Percentiles rank a stretch among this genome's conserved stretches.
Conservation (phyloP, 345 rosid species). For the Draba incana region DNA sequence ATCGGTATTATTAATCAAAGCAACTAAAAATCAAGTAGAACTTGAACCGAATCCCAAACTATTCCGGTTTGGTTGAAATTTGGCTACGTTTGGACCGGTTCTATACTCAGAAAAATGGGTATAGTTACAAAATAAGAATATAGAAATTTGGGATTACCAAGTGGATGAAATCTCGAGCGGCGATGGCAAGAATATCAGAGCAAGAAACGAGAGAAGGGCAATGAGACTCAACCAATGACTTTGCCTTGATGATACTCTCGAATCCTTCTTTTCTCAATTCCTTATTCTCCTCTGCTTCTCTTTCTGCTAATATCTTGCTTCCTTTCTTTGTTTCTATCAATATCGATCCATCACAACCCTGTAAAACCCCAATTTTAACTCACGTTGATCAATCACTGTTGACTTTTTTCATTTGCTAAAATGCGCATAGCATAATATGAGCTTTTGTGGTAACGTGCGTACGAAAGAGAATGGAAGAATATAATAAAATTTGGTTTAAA, state of each 20-base stretch:
- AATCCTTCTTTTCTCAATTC: conserved; percentile 70
- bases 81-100: not conserved
- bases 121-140: not conserved
- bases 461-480: not conserved
- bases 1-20: too few relatives aligned
- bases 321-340: conserved; percentile 62
- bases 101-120: not conserved
- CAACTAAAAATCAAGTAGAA: not conserved
- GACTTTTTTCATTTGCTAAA: conserved; percentile 11
- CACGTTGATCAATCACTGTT: not conserved
- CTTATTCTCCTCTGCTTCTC: conserved; percentile 71
- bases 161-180: conserved; percentile 72
- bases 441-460: not conserved
- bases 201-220: conserved; percentile 89
- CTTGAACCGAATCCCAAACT: not conserved
- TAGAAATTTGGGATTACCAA: conserved; percentile 22
- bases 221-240: conserved; percentile 70
- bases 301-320: conserved; percentile 67
- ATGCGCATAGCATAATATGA: not conserved
- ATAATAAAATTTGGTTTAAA: not conserved
- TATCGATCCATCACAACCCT: conserved; percentile 94
- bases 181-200: conserved; percentile 83
- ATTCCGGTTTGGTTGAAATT: conserved; percentile 11
- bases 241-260: conserved; percentile 61
- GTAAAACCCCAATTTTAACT: conserved; percentile 15